Percentiles rank a stretch among this genome's conserved stretches.
phyloP scores from a whole-genome alignment of 1,284 basidiomycete genomes.

The Ganoderma multipileum region DNA sequence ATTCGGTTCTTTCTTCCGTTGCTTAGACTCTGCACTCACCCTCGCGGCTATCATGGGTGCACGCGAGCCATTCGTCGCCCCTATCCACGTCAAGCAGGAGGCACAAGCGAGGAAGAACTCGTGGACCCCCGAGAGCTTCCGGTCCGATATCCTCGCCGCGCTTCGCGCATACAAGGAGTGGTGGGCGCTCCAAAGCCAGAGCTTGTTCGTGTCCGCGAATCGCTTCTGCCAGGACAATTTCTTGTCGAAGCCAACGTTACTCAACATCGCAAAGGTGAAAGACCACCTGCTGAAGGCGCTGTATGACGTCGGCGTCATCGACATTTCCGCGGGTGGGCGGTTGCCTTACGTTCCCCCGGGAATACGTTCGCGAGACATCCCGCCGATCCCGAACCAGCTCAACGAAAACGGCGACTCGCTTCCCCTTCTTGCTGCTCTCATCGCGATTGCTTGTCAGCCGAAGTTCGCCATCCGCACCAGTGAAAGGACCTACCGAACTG shows the following conservation, averaged over 20 bases:
- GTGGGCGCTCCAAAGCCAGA: slow-evolving; percentile 73
- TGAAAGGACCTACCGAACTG: slow-evolving; percentile 79
- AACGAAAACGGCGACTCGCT: slow-evolving; percentile 80
- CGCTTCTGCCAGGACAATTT: slow-evolving; percentile 90
- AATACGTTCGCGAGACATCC: slow-evolving; percentile 38
- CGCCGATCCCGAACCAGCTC: slow-evolving; percentile 68
- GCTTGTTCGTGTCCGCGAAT: slow-evolving; percentile 71
- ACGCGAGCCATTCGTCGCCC: slow-evolving; percentile 91
- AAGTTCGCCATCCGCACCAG: slow-evolving; percentile 90
- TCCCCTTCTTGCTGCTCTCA: slow-evolving; percentile 86
- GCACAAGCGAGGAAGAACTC: slow-evolving; percentile 78
- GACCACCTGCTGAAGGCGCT: slow-evolving; percentile 82
- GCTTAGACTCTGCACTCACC: slow-evolving; percentile 88
- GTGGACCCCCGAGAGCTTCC: slow-evolving; percentile 84
- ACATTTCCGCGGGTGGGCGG: slow-evolving; percentile 74
- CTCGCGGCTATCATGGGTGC: slow-evolving; percentile 91
- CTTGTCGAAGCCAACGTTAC: slow-evolving; percentile 83
- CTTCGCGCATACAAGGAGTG: slow-evolving; percentile 87
- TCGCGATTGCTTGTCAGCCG: slow-evolving; percentile 90
- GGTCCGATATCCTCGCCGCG: slow-evolving; percentile 86
- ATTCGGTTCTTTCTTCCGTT: slow-evolving; percentile 93
- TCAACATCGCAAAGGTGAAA: slow-evolving; percentile 88
- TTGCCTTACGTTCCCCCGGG: slow-evolving; percentile 34
- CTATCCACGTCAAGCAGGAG: slow-evolving; percentile 72
- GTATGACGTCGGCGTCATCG: slow-evolving; percentile 83